phyloP scores from a whole-genome alignment of 2,329 filamentous ascomycete genomes.

The Ophiostoma quercus region DNA sequence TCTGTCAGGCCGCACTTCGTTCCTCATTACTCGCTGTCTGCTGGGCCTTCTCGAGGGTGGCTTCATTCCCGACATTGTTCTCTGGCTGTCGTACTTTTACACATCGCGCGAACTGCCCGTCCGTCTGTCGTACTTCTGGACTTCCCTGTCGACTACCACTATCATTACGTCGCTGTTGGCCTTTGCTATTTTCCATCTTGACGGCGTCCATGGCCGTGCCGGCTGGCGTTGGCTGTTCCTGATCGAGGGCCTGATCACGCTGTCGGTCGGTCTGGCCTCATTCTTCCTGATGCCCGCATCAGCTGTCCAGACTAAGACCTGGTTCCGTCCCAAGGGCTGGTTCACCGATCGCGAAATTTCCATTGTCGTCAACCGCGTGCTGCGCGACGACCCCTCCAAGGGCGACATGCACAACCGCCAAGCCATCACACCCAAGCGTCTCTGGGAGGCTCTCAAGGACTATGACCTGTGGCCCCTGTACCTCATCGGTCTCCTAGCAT shows the following conservation, averaged over 20 bases:
- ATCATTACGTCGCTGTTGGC: slow-evolving; percentile 36
- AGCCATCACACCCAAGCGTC: slow-evolving; percentile 42
- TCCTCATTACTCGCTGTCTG: slow-evolving; percentile 33
- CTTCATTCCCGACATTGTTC: slow-evolving; percentile 36
- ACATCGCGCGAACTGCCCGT: slow-evolving; percentile 34
- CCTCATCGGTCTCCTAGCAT: slow-evolving; percentile 24
- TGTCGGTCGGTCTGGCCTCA: slow-evolving; percentile 40
- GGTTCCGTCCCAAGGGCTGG: slow-evolving; percentile 47
- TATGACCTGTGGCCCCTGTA: slow-evolving; percentile 28
- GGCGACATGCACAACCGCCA: slow-evolving; percentile 56
- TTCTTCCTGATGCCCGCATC: slow-evolving; percentile 46
- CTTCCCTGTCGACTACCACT: slow-evolving; percentile 32
- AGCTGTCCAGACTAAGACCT: slow-evolving; percentile 36
- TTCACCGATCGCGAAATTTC: slow-evolving; percentile 52
- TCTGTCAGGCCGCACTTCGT: slow-evolving; percentile 31
- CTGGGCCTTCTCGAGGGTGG: slow-evolving; percentile 35
- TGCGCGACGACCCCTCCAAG: slow-evolving; percentile 54
- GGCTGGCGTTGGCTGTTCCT: slow-evolving; percentile 47
- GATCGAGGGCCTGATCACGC: slow-evolving; percentile 47
- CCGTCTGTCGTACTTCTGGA: slow-evolving; percentile 36
- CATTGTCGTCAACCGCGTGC: slow-evolving; percentile 54
- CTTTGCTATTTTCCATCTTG: slow-evolving; percentile 35
- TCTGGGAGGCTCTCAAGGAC: slow-evolving; percentile 23
- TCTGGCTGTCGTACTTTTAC: slow-evolving; percentile 37
- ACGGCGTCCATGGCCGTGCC: slow-evolving; percentile 35